A percentile compares a stretch with the other conserved stretches of the same genome.
Evolutionary conservation across 139 green algal species (phyloP).

Genomic region (Haematococcus lacustris): DNA sequence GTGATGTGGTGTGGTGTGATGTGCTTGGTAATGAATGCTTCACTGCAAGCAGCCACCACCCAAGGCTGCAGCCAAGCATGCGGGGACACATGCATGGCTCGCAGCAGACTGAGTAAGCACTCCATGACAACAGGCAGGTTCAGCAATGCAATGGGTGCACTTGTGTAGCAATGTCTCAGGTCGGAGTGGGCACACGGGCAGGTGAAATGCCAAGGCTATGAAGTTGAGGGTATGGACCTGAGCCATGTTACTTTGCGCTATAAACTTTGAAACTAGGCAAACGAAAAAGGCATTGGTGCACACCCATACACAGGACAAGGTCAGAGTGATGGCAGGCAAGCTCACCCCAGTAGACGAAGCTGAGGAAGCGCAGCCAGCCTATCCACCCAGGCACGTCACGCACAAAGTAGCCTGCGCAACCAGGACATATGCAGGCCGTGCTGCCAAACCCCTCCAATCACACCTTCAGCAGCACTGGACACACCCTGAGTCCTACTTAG

Average conservation of each 20-base stretch:
- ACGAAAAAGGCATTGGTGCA: background rate
- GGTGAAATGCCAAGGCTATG: background rate
- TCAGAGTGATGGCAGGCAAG: background rate
- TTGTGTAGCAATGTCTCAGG: background rate
- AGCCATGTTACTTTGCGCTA: no score
- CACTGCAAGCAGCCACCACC: background rate
- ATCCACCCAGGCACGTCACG: constrained; percentile 49
- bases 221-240: no score
- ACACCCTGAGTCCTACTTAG: no score
- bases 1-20: background rate
- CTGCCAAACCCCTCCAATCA: background rate
- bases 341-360: constrained; percentile 38
- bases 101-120: background rate
- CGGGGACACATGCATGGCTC: background rate
- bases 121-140: background rate
- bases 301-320: background rate
- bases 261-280: no score
- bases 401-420: constrained; percentile 50
- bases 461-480: no score
- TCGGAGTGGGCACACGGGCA: background rate
- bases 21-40: background rate
- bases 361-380: constrained; percentile 56
- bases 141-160: background rate
- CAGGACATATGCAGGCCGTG: no score
- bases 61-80: background rate